Evolutionary conservation across 129 eudicot species (phyloP), one percentile per base, ranked within the genome.

Genomic region (Scalesia atractyloides): DNA sequence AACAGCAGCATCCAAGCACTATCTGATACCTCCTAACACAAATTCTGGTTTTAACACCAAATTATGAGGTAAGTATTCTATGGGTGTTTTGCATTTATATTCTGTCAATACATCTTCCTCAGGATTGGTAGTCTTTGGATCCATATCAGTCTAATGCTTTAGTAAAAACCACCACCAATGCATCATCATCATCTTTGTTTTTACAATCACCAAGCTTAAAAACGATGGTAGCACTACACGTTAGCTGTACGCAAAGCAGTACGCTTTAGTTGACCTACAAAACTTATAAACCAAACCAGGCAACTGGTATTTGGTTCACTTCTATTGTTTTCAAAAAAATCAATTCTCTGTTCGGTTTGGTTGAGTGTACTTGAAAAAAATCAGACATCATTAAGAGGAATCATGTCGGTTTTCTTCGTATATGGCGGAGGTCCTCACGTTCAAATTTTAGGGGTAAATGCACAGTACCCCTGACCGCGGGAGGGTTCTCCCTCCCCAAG

Each of bases 41-140:
- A 80, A 79, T 76, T 54, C 85, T 37, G 88, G 88, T 50, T 71
- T 82, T 36, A 17, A 17, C 76, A 63, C 90, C 86, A 66, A 80
- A 84, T 64, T 75, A 52, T 66, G 80, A 81, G 88, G 92, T 87
- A 60, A 80, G 44, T 61, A 6, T 65, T 46, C 46, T 9, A 24
- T 16, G 49, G 20, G 17, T 26, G 30, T 26, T 47, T 7, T 8
- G 46, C 46, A 41, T 41, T 41, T 41, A 8, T 41, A 41, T 41
- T 7, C 12, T 41, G 1, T 41, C 46, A 41, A 41, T 7, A 8
- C 46, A 41, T 41, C 46, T 39, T 39, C 44, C 44, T 39, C 10
- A 39, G 44, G 44, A 39, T 39, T 39, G 44, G 9, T 48, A 12
- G 53, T 48, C 16, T 14, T 18, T 53, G 11, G 9, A 53, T 34